These are phyloP conservation scores for Carnegiea gigantea DNA, from an alignment of 179 eudicot species.

Conservation along the genomic window DNA sequence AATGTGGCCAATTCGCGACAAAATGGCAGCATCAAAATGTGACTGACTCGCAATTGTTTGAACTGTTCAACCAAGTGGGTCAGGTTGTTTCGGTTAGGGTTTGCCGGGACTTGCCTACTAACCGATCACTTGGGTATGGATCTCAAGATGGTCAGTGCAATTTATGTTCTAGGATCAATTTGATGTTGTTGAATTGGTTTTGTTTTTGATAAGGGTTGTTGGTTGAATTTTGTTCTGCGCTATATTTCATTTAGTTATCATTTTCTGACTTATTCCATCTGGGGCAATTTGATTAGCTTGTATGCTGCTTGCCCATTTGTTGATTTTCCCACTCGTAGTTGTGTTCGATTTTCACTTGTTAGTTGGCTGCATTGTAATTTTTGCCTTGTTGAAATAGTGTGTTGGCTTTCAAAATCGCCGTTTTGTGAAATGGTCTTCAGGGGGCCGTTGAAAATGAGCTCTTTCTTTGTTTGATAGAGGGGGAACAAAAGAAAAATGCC, in stretches of 20 bases:
- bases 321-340: not conserved
- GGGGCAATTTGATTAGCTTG: not conserved
- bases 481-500: not conserved
- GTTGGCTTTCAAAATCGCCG: not conserved
- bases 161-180: not conserved
- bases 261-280: not conserved
- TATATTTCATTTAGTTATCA: not conserved
- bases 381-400: not conserved
- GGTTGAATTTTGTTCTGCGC: not conserved
- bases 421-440: not conserved
- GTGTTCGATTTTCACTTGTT: not conserved
- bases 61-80: slow-evolving; percentile 38
- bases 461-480: not conserved
- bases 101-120: slow-evolving; percentile 37
- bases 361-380: not conserved
- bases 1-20: too few species aligned
- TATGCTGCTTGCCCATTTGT: not conserved
- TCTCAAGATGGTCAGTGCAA: slow-evolving; percentile 31
- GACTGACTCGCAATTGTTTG: slow-evolving; percentile 40
- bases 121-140: slow-evolving; percentile 47
- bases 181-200: not conserved
- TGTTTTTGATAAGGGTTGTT: not conserved
- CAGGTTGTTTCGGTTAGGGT: slow-evolving; percentile 45
- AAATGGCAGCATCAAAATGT: slow-evolving; percentile 5
- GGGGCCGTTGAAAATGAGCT: not conserved